Evolutionary conservation across 192 early-diverging fungal species (phyloP), one percentile per base, ranked within the genome.

Genomic region (Backusella parvicylindrica): DNA sequence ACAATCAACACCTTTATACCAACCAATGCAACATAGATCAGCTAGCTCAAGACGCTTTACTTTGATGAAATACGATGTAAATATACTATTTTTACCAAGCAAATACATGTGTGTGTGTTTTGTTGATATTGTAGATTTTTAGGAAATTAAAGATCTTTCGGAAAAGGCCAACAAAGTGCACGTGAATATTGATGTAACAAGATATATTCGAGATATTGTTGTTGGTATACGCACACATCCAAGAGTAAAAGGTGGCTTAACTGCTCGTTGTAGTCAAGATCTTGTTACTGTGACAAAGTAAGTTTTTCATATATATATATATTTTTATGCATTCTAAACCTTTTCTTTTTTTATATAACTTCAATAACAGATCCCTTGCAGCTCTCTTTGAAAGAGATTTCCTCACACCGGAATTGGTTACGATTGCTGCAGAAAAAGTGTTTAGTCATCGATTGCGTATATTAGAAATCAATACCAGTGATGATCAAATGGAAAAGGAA

Each of bases 171-270:
- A 75, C 32, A 71, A 49, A 21, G 84, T 89, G 11, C 75, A 81
- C n/a, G 72, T 89, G 7, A 80, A 85, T 70, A 86, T 80, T 43
- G 88, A 89, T 35, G 84, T 89, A 50, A 82, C 76, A 38, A 49
- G 86, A 11, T 89, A 89, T 40, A 87, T 89, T 56, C 78, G 88
- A 12, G 88, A 89, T 81, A 83, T 89, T 43, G 80, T 89, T 35
- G 86, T 89, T n/a, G 88, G 79, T 30, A 70, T 89, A 53, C 82
- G 88, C 30, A 89, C 84, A 8, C 88, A 89, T 37, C 83, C 85
- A 26, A 71, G 79, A n/a, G 81, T 89, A 15, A 82, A 84, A 38
- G 82, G 86, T 33, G 88, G 88, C 2, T 41, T 89, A 23, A 89
- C 88, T 11, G 80, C 88, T 8, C 72, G 88, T 30, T 79, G 86